Conservation (phyloP, 352 stramenopile genomes). For the Globisporangium middletonii region DNA sequence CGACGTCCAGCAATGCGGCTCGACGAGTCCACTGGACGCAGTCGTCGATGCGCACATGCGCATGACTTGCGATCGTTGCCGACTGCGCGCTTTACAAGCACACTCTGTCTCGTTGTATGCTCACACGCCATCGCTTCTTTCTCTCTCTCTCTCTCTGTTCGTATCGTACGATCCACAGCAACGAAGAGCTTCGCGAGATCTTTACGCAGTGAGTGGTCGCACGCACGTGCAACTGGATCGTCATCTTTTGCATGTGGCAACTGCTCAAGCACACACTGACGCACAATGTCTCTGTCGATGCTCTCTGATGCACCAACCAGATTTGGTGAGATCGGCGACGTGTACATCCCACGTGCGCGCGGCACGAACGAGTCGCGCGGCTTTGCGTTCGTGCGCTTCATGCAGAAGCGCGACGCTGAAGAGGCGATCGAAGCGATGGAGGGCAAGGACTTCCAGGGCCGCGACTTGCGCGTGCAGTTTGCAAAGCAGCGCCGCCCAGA, state of each 20-base stretch:
- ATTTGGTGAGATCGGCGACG: conserved; percentile 71
- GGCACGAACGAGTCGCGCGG: conserved; percentile 71
- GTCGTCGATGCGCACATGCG: too few relatives aligned
- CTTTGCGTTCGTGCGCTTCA: conserved; percentile 87
- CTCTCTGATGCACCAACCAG: too few relatives aligned
- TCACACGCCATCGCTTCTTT: background rate
- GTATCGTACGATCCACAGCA: conserved; percentile 9
- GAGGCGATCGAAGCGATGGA: conserved; percentile 81
- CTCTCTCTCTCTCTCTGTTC: background rate
- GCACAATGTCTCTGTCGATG: background rate
- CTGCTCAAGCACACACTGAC: background rate
- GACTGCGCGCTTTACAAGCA: background rate
- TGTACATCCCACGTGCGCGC: conserved; percentile 77
- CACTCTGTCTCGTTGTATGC: background rate
- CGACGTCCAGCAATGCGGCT: too few relatives aligned
- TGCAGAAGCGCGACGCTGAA: conserved; percentile 85
- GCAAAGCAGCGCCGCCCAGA: conserved; percentile 71
- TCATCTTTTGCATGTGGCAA: background rate
- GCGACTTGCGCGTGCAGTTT: conserved; percentile 69
- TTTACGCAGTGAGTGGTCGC: conserved; percentile 52
- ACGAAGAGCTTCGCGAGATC: conserved; percentile 52
- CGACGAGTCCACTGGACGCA: too few relatives aligned
- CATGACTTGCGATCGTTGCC: too few relatives aligned
- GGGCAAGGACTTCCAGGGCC: conserved; percentile 63
- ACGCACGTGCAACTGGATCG: too few relatives aligned